phyloP scores from a whole-genome alignment of 306 rosid genomes.

The Canavalia gladiata region DNA sequence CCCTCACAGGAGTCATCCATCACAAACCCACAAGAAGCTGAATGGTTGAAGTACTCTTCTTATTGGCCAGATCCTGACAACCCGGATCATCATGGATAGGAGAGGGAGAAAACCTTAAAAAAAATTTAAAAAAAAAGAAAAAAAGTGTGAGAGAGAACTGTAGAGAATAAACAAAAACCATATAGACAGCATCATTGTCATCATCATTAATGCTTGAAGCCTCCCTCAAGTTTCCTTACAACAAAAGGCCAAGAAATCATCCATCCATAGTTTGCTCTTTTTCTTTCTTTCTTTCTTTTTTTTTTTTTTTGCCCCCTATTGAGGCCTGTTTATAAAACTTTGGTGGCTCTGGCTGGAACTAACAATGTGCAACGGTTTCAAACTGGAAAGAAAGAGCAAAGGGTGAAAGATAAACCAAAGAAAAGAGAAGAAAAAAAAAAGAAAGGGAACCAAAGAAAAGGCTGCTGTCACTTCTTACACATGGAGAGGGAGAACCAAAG shows the following conservation, averaged over 20 bases:
- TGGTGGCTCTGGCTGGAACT: slow-evolving; percentile 55
- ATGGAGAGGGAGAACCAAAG: slow-evolving; percentile 53
- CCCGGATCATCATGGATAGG: slow-evolving; percentile 82
- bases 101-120: slow-evolving; percentile 22
- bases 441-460: slow-evolving; percentile 49
- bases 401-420: slow-evolving; percentile 42
- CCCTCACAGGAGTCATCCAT: slow-evolving; percentile 76
- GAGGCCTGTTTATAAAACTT: slow-evolving; percentile 43
- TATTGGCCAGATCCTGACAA: slow-evolving; percentile 95
- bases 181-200: slow-evolving; percentile 59
- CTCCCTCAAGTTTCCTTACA: slow-evolving; percentile 62
- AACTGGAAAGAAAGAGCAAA: slow-evolving; percentile 59
- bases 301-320: slow-evolving; percentile 19
- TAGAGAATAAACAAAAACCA: slow-evolving; percentile 41
- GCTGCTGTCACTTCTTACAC: slow-evolving; percentile 70
- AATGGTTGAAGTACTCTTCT: slow-evolving; percentile 93
- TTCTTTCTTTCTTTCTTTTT: slow-evolving; percentile 55
- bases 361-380: slow-evolving; percentile 58
- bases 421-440: slow-evolving; percentile 11
- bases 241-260: slow-evolving; percentile 58
- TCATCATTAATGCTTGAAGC: slow-evolving; percentile 62
- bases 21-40: slow-evolving; percentile 80
- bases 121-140: not conserved
- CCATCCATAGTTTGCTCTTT: slow-evolving; percentile 54
- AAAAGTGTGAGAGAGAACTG: not conserved